Evolutionary conservation across 345 rosid genomes (phyloP).

Genomic region (Linum usitatissimum): DNA sequence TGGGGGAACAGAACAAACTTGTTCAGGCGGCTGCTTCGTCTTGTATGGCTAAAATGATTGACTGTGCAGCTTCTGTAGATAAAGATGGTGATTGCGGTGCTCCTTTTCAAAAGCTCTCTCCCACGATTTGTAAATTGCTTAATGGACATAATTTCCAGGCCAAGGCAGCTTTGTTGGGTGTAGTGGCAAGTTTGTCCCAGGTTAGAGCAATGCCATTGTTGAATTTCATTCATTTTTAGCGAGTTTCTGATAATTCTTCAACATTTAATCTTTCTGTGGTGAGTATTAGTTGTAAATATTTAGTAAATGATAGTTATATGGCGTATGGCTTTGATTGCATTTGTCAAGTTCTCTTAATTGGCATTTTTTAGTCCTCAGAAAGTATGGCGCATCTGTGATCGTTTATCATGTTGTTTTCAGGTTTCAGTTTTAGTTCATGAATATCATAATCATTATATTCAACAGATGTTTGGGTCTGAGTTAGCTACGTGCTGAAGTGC

Average conservation of each 20-base stretch:
- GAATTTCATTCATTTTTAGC: background rate
- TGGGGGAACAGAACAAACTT: conserved; percentile 88
- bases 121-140: conserved; percentile 82
- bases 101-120: conserved; percentile 82
- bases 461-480: too few relatives aligned
- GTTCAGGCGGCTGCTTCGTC: conserved; percentile 83
- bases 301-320: background rate
- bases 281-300: background rate
- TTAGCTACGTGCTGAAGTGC: background rate
- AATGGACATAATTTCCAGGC: conserved; percentile 77
- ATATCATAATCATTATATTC: background rate
- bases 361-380: background rate
- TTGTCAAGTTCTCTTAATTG: background rate
- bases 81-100: conserved; percentile 11
- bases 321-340: background rate
- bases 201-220: conserved; percentile 28
- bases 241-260: background rate
- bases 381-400: background rate
- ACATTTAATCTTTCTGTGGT: background rate
- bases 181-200: conserved; percentile 72
- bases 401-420: background rate
- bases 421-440: background rate
- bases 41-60: conserved; percentile 89
- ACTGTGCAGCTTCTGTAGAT: conserved; percentile 32
- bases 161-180: conserved; percentile 70